Evolutionary conservation across 148 eudicot species (phyloP), one percentile per base, ranked within the genome.

Genomic region (Rhododendron henanense): DNA sequence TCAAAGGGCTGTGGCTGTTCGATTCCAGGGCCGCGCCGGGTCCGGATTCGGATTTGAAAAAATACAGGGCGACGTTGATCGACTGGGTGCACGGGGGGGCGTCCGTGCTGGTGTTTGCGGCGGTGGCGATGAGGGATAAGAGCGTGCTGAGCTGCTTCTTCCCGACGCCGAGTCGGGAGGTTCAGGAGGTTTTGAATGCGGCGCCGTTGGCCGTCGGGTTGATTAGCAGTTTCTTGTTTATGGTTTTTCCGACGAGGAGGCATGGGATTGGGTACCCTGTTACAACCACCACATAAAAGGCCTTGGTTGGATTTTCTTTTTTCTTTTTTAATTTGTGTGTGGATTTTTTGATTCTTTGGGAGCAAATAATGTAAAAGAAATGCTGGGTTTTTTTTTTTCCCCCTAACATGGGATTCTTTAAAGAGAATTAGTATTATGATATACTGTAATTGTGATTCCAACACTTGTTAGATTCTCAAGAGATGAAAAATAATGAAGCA

Each of bases 261-360:
- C 91, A 90, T 81, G 91, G 93, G 11, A 85, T 91, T 65, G 93
- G 92, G 6, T 90, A 88, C 59, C 90, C 92, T 61, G 86, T 87
- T 10, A 55, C 85, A n/a, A 74, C 23, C 3, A 45, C 35, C 73
- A 10, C 2, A 6, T 81, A 47, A 77, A 65, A 23, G 3, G 10
- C 1, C 1, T 23, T 63, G 25, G 10, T 81, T 71, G 28, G 18
- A 31, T 48, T 35, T 10, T 0, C 6, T 23, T 1, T 14, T 10
- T 14, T 5, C 16, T 41, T 67, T 25, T 67, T 67, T 61, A 5
- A 6, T 8, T 8, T 25, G 4, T 25, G 0, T 18, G 2, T 59
- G 2, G 3, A 82, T 48, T 31, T 31, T 53, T 41, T 31, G 1
- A 19, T 44, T 11, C 1, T 5, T n/a, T n/a, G 71, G 59, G 59